A percentile compares a stretch with the other conserved stretches of the same genome.
phyloP scores from a whole-genome alignment of 345 rosid genomes.

The Eucalyptus rudis region DNA sequence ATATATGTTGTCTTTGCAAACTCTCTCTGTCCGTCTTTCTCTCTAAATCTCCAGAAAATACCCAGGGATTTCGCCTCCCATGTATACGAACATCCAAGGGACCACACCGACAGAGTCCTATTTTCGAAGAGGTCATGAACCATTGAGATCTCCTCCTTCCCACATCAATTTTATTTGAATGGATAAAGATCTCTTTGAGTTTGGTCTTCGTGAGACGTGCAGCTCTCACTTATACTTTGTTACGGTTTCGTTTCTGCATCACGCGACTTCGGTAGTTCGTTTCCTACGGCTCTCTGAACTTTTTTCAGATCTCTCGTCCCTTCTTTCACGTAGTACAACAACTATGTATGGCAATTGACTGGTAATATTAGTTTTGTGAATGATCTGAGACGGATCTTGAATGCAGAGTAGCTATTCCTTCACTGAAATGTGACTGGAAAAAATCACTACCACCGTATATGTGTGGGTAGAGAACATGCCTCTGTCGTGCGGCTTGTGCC shows the following conservation, averaged over 20 bases:
- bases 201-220: not conserved
- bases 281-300: not conserved
- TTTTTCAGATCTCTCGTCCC: not conserved
- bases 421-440: not conserved
- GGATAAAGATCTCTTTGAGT: not conserved
- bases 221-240: not conserved
- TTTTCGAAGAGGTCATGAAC: not conserved
- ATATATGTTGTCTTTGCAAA: not conserved
- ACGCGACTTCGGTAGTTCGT: not conserved
- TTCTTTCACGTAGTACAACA: not conserved
- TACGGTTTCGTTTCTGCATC: not conserved
- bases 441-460: not conserved
- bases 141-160: not conserved
- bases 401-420: not conserved
- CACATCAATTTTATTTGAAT: not conserved
- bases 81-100: not conserved
- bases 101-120: not conserved
- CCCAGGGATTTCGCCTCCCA: not conserved
- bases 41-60: not conserved
- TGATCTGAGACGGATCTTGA: not conserved
- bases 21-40: not conserved
- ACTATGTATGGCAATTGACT: not conserved
- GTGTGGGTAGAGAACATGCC: not conserved
- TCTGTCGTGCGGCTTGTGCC: not conserved
- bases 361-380: not conserved